Percentiles rank a stretch among this genome's conserved stretches.
These are phyloP conservation scores for Diaporthe vexans DNA, from an alignment of 2,329 filamentous ascomycete species.

Conservation along the genomic window DNA sequence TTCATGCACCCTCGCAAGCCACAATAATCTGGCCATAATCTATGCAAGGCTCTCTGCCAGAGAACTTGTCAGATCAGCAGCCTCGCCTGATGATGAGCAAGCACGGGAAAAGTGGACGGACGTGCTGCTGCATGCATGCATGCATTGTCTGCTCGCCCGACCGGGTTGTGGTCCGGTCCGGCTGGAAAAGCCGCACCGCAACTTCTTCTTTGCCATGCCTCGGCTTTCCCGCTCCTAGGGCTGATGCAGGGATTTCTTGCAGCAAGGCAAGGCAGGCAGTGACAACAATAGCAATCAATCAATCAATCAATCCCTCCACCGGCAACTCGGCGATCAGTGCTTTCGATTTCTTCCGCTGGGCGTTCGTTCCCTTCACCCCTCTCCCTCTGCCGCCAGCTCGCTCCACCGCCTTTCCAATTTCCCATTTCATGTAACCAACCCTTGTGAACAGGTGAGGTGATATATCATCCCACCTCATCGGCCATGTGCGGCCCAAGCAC, in stretches of 20 bases:
- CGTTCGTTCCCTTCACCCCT: background rate
- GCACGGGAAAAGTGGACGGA: background rate
- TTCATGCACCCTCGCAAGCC: slow-evolving; percentile 20
- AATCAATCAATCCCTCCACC: too few relatives aligned
- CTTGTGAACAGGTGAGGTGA: slow-evolving; percentile 9
- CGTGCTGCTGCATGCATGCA: background rate
- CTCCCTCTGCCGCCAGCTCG: background rate
- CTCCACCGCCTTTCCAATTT: slow-evolving; percentile 8
- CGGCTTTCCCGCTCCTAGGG: slow-evolving; percentile 31
- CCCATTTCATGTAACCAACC: background rate
- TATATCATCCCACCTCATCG: slow-evolving; percentile 27
- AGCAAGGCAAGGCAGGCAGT: background rate
- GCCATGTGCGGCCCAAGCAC: slow-evolving; percentile 14
- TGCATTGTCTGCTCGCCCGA: background rate
- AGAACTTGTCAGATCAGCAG: background rate
- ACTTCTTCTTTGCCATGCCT: background rate
- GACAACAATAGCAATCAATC: slow-evolving; percentile 17
- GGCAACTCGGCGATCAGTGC: background rate
- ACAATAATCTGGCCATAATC: background rate
- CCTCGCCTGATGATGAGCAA: background rate
- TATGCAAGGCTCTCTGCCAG: background rate
- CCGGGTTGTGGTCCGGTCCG: slow-evolving; percentile 15
- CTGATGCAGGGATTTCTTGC: slow-evolving; percentile 18
- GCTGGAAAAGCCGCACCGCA: slow-evolving; percentile 13
- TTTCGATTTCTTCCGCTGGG: background rate